phyloP scores from a whole-genome alignment of 805 yeast genomes.

The Monosporozyma yasuniensis region DNA sequence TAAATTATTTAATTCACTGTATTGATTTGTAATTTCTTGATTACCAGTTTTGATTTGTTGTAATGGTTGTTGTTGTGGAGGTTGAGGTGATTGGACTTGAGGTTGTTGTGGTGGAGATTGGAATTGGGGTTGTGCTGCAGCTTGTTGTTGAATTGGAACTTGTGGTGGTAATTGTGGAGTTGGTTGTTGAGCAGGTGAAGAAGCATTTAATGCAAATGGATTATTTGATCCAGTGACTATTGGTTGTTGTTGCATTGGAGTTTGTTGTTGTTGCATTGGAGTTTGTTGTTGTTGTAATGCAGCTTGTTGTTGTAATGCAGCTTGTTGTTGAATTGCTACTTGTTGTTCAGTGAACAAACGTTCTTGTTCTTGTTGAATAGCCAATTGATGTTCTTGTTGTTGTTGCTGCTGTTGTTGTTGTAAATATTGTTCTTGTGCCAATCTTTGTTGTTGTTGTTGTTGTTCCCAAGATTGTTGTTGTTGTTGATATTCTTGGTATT shows the following conservation, averaged over 20 bases:
- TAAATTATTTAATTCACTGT: conserved; percentile 67
- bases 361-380: conserved; percentile 4
- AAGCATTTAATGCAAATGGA: conserved; percentile 51
- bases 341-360: conserved; percentile 2
- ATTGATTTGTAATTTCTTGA: conserved; percentile 45
- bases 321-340: conserved; percentile 1
- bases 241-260: conserved; percentile 33
- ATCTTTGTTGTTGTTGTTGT: conserved; percentile 23
- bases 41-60: conserved; percentile 44
- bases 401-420: conserved; percentile 22
- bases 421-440: conserved; percentile 19
- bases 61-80: conserved; percentile 27
- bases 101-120: conserved; percentile 2
- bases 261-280: conserved; percentile 21
- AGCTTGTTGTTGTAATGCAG: conserved; percentile 1
- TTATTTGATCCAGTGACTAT: conserved; percentile 66
- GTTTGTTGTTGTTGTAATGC: conserved; percentile 13
- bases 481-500: conserved; percentile 23
- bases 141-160: not conserved
- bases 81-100: conserved; percentile 11
- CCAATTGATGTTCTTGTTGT: conserved; percentile 4
- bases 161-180: conserved; percentile 1
- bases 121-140: not conserved
- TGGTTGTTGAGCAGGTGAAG: not conserved
- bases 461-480: conserved; percentile 21